Percentiles rank a stretch among this genome's conserved stretches.
Conservation (phyloP, 2,329 filamentous ascomycete species). For the Phaeosphaeria sp. region DNA sequence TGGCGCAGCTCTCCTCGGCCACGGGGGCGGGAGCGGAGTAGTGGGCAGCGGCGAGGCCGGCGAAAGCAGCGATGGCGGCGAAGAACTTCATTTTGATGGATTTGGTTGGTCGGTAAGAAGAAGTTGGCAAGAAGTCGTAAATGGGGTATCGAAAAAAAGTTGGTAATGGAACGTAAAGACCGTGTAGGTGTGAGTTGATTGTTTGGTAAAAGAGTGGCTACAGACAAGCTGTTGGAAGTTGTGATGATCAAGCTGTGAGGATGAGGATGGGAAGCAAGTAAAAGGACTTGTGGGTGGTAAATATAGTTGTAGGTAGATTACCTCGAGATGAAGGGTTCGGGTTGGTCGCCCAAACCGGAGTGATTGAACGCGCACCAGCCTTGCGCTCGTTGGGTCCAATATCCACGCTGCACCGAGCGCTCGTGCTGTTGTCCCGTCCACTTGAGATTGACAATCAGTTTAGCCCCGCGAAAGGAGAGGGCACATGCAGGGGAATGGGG, state of each 20-base stretch:
- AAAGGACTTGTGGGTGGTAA: slow-evolving; percentile 1
- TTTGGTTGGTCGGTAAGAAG: slow-evolving; percentile 14
- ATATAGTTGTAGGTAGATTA: neutral
- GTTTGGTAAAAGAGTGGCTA: slow-evolving; percentile 38
- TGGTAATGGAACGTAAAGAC: slow-evolving; percentile 17
- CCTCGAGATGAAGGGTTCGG: neutral
- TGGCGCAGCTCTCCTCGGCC: slow-evolving; percentile 29
- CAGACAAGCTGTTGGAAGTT: slow-evolving; percentile 30
- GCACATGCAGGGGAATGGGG: neutral
- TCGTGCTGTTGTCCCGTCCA: neutral
- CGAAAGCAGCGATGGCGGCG: slow-evolving; percentile 32
- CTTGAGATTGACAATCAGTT: neutral
- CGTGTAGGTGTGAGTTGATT: slow-evolving; percentile 12
- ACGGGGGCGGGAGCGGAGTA: slow-evolving; percentile 15
- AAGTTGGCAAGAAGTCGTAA: slow-evolving; percentile 5
- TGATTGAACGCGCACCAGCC: neutral
- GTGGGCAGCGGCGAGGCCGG: slow-evolving; percentile 33
- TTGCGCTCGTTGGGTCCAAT: neutral
- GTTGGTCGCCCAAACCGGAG: neutral
- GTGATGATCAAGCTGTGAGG: slow-evolving; percentile 23
- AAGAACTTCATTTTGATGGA: slow-evolving; percentile 42
- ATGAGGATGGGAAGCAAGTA: slow-evolving; percentile 11
- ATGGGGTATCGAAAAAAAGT: slow-evolving; percentile 4
- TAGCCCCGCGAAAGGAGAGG: neutral
- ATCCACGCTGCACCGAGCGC: neutral